phyloP scores from a whole-genome alignment of 495 filamentous ascomycete species.

The Staphylotrichum longicolle region DNA sequence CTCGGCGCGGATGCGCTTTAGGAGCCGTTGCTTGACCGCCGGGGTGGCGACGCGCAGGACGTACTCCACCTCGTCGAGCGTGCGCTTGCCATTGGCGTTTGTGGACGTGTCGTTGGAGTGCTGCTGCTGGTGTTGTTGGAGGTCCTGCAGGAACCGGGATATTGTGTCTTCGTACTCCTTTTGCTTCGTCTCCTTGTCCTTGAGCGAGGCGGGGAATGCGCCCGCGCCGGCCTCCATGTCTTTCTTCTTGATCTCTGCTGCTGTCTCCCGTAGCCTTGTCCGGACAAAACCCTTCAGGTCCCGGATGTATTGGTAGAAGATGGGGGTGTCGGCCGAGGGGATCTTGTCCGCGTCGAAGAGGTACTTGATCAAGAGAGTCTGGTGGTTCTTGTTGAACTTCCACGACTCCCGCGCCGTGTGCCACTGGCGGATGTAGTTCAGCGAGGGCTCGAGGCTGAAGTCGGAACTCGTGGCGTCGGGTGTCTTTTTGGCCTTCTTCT shows the following conservation, averaged over 20 bases:
- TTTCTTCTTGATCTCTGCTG: constrained; percentile 53
- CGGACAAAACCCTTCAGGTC: constrained; percentile 67
- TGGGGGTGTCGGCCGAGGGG: constrained; percentile 59
- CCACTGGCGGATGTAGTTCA: constrained; percentile 72
- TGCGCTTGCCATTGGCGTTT: constrained; percentile 37
- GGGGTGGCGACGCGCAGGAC: constrained; percentile 44
- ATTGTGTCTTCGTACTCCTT: constrained; percentile 58
- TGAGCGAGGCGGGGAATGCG: constrained; percentile 40
- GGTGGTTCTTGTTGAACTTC: constrained; percentile 93
- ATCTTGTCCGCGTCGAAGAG: constrained; percentile 65
- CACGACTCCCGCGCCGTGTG: constrained; percentile 62
- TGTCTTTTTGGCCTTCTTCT: constrained; percentile 42
- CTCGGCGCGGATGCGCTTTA: constrained; percentile 52
- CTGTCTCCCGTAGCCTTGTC: constrained; percentile 60
- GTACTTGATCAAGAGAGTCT: constrained; percentile 78
- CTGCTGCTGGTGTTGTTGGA: constrained; percentile 28
- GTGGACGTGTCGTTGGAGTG: constrained; percentile 14
- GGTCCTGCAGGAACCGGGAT: constrained; percentile 40
- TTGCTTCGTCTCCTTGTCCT: constrained; percentile 46
- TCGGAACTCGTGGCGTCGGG: constrained; percentile 32
- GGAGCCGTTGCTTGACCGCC: constrained; percentile 45
- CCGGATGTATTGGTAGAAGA: constrained; percentile 66
- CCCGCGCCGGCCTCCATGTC: constrained; percentile 47
- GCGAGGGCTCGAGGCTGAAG: constrained; percentile 55
- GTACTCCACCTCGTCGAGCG: constrained; percentile 48